Evolutionary conservation across 1,139 yeast genomes (phyloP).

Genomic region (Zygosaccharomyces sapae): DNA sequence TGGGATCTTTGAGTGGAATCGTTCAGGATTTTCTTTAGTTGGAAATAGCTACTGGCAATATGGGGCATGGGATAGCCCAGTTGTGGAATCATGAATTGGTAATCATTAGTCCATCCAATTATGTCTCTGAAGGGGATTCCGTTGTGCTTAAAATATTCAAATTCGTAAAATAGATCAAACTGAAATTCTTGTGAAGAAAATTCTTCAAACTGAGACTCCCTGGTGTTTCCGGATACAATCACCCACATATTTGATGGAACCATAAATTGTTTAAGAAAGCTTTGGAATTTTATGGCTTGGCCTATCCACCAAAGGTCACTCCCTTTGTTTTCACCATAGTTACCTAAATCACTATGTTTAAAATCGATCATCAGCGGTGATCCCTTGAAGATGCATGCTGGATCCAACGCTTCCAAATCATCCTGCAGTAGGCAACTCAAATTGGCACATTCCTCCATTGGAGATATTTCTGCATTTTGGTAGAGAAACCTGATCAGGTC

Average conservation of each 20-base stretch:
- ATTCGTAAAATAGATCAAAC: constrained; percentile 38
- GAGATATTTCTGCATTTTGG: constrained; percentile 35
- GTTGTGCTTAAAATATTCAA: constrained; percentile 34
- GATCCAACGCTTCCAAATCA: constrained; percentile 32
- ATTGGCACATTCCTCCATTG: constrained; percentile 46
- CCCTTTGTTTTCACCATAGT: constrained; percentile 31
- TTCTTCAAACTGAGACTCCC: constrained; percentile 9
- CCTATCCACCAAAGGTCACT: constrained; percentile 41
- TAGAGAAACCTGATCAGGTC: constrained; percentile 45
- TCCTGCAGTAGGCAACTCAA: constrained; percentile 39
- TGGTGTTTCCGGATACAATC: constrained; percentile 34
- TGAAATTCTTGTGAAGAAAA: constrained; percentile 8
- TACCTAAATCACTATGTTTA: constrained; percentile 26
- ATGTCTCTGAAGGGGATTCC: constrained; percentile 4
- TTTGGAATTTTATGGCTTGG: constrained; percentile 38
- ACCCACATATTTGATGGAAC: constrained; percentile 36
- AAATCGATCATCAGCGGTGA: constrained; percentile 36
- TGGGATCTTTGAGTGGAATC: constrained; percentile 32
- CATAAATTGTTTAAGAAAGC: constrained; percentile 34
- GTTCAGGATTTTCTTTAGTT: constrained; percentile 27
- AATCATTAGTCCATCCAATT: background rate
- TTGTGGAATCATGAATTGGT: constrained; percentile 22
- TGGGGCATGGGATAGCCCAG: constrained; percentile 38
- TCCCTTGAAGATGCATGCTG: constrained; percentile 43
- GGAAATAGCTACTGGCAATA: constrained; percentile 27